These are phyloP conservation scores for Rhazya stricta DNA, from an alignment of 257 asterid species.

Conservation along the genomic window DNA sequence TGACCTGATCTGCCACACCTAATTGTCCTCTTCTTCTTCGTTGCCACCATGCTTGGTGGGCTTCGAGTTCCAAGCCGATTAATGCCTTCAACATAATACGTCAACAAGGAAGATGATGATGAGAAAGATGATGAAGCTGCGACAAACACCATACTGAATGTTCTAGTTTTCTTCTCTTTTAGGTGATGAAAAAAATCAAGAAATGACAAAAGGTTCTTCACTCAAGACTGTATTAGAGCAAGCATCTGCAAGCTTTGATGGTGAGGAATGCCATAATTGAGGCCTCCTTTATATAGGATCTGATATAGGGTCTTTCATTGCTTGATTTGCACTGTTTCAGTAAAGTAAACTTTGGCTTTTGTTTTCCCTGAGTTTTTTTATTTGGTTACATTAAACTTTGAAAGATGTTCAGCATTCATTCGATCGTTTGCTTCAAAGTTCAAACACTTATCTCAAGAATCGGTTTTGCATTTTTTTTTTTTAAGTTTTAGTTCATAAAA, in stretches of 20 bases:
- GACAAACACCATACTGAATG: background rate
- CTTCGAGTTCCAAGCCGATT: background rate
- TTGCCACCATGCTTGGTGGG: background rate
- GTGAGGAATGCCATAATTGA: background rate
- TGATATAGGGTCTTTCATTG: no score
- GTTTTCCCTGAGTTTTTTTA: no score
- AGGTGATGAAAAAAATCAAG: background rate
- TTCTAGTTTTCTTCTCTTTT: background rate
- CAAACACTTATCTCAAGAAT: no score
- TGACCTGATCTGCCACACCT: background rate
- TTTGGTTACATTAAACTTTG: no score
- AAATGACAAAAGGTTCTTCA: no score
- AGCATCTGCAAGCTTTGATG: background rate
- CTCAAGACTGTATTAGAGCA: no score
- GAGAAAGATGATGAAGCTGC: background rate
- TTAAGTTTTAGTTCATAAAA: no score
- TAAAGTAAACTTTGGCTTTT: no score
- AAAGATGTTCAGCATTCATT: no score
- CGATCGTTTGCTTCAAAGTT: no score
- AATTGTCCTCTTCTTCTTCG: background rate
- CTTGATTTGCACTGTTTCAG: no score
- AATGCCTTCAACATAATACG: background rate
- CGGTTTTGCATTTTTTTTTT: no score
- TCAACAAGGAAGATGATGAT: background rate
- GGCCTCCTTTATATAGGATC: slow-evolving; percentile 1